Evolutionary conservation across 2,329 filamentous ascomycete species (phyloP), one percentile per base, ranked within the genome.

Genomic region (Pseudocercospora ulei): DNA sequence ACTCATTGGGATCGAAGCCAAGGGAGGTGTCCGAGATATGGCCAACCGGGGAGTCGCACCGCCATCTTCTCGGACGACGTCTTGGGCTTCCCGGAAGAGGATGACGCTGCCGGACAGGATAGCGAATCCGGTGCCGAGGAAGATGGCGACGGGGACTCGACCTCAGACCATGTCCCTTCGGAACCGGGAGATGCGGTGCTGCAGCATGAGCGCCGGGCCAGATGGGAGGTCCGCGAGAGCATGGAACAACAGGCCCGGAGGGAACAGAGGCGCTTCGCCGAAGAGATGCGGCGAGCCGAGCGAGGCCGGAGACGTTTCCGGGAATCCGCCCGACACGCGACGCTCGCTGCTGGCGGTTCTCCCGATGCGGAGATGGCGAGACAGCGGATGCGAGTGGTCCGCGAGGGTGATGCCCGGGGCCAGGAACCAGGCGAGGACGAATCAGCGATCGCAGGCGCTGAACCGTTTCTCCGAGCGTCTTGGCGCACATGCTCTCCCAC

Each of bases 1-100:
- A 12, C 28, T 13, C 41, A 44, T 19, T 44, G 41, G 41, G 37
- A 44, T 17, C 41, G 37, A 27, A 24, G 19, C 9, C 31, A 26
- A 23, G 38, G 23, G 20, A 27, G 43, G 14, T 41, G 42, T 19
- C 44, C 44, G 8, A 38, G 37, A 27, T 47, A 44, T 30, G 44
- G 44, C 5, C 38, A 39, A 7, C 35, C 27, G n/a, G 35, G 41
- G 8, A 37, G 31, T 14, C 18, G 26, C 12, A 33, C 35, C 28
- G 41, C 41, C 7, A 26, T 44, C 3, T 40, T 31, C 20, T 26
- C 37, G 2, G 41, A 44, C 9, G 41, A 44, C 18, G 17, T 35
- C 12, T 27, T 28, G n/a, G 20, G 38, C 4, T 35, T n/a, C 11
- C 18, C n/a, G 8, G 41, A 43, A 4, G 27, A 28, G 7, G 13